Evolutionary conservation across 2,329 filamentous ascomycete species (phyloP).

Genomic region (Cladosporium colombiae): DNA sequence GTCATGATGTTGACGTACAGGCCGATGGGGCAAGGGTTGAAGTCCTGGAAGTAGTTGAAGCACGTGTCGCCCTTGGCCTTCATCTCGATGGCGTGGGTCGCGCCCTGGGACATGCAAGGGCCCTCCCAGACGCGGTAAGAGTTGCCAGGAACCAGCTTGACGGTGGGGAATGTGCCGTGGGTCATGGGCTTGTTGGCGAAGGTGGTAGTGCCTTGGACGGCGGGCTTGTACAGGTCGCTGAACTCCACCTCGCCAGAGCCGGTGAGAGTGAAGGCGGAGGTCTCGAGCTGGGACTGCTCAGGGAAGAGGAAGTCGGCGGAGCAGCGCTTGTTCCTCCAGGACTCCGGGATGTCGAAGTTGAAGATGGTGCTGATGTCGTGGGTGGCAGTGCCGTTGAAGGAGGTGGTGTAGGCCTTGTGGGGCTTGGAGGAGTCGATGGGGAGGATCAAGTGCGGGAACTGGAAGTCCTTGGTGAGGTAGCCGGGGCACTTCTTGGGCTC

Average conservation of each 20-base stretch:
- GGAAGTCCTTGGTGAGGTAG: conserved; percentile 37
- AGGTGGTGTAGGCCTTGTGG: conserved; percentile 42
- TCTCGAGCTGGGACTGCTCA: conserved; percentile 35
- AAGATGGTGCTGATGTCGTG: conserved; percentile 43
- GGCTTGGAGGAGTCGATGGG: conserved; percentile 41
- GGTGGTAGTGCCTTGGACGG: conserved; percentile 28
- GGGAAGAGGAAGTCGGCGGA: conserved; percentile 51
- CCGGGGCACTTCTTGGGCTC: conserved; percentile 28
- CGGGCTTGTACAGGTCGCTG: conserved; percentile 28
- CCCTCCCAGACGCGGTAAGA: conserved; percentile 57
- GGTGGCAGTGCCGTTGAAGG: conserved; percentile 44
- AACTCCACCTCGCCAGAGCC: conserved; percentile 42
- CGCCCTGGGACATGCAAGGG: conserved; percentile 53
- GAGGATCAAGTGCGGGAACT: conserved; percentile 41
- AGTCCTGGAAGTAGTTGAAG: conserved; percentile 66
- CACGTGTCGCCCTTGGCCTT: conserved; percentile 52
- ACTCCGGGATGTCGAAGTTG: conserved; percentile 48
- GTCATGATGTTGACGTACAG: conserved; percentile 6
- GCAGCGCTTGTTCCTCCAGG: conserved; percentile 46
- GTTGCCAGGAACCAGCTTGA: conserved; percentile 44
- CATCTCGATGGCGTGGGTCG: conserved; percentile 56
- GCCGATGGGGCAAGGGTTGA: conserved; percentile 45
- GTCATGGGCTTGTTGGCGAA: conserved; percentile 20
- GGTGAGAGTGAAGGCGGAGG: conserved; percentile 38
- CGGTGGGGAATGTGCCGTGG: background rate